These are phyloP conservation scores for Diaporthe amygdali DNA, from an alignment of 2,329 filamentous ascomycete species.

Conservation along the genomic window DNA sequence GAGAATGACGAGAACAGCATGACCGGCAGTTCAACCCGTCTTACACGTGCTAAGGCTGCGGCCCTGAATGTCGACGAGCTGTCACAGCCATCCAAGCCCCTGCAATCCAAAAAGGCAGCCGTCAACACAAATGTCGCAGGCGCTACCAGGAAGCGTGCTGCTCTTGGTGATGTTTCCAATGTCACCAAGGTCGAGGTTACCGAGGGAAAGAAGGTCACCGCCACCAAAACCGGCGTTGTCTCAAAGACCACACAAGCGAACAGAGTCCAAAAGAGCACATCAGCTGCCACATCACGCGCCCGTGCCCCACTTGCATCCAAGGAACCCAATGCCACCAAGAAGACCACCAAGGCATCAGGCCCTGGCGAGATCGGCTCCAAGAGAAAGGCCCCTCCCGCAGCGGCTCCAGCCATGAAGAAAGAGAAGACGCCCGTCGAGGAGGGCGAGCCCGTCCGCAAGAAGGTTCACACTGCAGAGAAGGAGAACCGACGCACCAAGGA, in stretches of 20 bases:
- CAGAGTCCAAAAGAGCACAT: conserved; percentile 77
- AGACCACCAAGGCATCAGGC: conserved; percentile 58
- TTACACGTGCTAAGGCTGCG: conserved; percentile 92
- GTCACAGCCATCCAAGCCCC: conserved; percentile 60
- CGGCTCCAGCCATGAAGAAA: conserved; percentile 60
- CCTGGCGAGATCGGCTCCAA: conserved; percentile 48
- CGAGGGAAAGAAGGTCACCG: conserved; percentile 74
- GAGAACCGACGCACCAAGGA: conserved; percentile 53
- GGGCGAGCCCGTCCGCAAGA: conserved; percentile 73
- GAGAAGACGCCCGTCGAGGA: conserved; percentile 66
- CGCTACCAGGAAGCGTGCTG: conserved; percentile 72
- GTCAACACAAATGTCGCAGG: conserved; percentile 53
- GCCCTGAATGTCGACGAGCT: conserved; percentile 69
- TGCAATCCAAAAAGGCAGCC: conserved; percentile 74
- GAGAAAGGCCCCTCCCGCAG: conserved; percentile 59
- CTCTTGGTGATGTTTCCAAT: conserved; percentile 94
- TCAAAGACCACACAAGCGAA: conserved; percentile 83
- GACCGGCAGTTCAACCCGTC: conserved; percentile 67
- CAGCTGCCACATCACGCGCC: conserved; percentile 63
- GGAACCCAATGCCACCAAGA: conserved; percentile 49
- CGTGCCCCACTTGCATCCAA: conserved; percentile 63
- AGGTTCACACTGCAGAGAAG: conserved; percentile 58
- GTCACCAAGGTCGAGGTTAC: conserved; percentile 77
- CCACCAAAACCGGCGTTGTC: conserved; percentile 70
- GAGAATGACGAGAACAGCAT: conserved; percentile 90